Evolutionary conservation across 2,329 filamentous ascomycete species (phyloP), one percentile per base, ranked within the genome.

Genomic region (Bipolaris sorokiniana): DNA sequence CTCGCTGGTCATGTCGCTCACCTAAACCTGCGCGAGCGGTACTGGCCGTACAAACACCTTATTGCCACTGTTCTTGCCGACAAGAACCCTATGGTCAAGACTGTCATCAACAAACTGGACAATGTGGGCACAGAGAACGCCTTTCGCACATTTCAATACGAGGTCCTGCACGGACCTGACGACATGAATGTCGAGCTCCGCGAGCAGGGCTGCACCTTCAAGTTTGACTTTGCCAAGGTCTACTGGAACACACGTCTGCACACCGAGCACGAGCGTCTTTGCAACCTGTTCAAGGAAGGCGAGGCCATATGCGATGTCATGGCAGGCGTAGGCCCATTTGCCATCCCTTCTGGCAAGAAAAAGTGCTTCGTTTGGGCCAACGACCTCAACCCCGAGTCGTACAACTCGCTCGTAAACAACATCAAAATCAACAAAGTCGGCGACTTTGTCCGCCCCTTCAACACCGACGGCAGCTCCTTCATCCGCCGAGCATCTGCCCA

Each of bases 191-290:
- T 99, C 52, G 86, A 90, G 61, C 84, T 95, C 50, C 86, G 85
- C 63, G 92, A 97, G 78, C 89, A 90, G 68, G 86, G 87, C 59
- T 98, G 95, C 79, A 81, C 83, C n/a, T 99, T 97, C 80, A 83
- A 83, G 54, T 98, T 99, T 76, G 91, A 99, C 80, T 99, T 96
- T 76, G 86, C 90, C 61, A 96, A 96, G 67, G 95, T 99, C 3
- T 99, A 99, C 82, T 99, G 94, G 94, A 99, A 99, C 78, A 92
- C 88, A 70, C 88, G 94, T 65, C 85, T 99, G 13, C 89, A 96
- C 69, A 90, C 88, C 0, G 95, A 99, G 77, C 95, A 99, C 77
- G 87, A 89, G 63, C 84, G 95, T 3, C 81, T 98, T 15, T 86
- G 94, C 57, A 80, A 84, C 50, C 79, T 88, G 52, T 97, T 98